These are phyloP conservation scores for Rhytidhysteron rufulum DNA, from an alignment of 2,329 filamentous ascomycete genomes.

Conservation along the genomic window DNA sequence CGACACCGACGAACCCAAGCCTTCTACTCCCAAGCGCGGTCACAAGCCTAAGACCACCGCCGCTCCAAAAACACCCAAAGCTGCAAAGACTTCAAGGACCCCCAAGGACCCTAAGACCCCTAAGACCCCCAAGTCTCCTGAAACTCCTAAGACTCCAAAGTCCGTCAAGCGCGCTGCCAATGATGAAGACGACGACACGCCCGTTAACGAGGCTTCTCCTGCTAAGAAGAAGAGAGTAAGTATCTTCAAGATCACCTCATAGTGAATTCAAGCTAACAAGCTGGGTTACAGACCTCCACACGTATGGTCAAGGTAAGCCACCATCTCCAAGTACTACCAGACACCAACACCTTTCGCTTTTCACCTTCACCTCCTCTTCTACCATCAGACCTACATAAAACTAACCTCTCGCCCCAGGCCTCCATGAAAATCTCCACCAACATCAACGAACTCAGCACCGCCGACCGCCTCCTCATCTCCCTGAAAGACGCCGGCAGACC, in stretches of 20 bases:
- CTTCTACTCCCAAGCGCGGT: neutral
- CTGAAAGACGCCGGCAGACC: conserved; percentile 12
- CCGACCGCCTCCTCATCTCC: conserved; percentile 8
- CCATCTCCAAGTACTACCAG: neutral
- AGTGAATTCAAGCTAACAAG: neutral
- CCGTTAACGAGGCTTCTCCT: neutral
- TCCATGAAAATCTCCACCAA: conserved; percentile 5
- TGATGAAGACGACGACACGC: neutral
- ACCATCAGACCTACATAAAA: neutral
- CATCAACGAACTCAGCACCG: conserved; percentile 5
- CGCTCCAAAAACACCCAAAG: neutral
- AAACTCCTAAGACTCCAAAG: conserved; percentile 1
- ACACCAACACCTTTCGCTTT: neutral
- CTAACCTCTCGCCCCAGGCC: neutral
- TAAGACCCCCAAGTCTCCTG: conserved; percentile 2
- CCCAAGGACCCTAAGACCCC: neutral
- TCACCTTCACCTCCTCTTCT: neutral
- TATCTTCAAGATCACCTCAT: neutral
- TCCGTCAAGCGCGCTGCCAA: conserved; percentile 1
- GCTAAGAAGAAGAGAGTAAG: neutral
- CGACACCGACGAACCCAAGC: too few relatives aligned
- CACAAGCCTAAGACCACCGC: neutral
- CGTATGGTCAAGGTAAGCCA: neutral
- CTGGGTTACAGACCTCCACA: neutral
- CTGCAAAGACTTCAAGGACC: conserved; percentile 1